These are phyloP conservation scores for Talaromyces sp. DNA, from an alignment of 2,329 filamentous ascomycete genomes.

Conservation along the genomic window DNA sequence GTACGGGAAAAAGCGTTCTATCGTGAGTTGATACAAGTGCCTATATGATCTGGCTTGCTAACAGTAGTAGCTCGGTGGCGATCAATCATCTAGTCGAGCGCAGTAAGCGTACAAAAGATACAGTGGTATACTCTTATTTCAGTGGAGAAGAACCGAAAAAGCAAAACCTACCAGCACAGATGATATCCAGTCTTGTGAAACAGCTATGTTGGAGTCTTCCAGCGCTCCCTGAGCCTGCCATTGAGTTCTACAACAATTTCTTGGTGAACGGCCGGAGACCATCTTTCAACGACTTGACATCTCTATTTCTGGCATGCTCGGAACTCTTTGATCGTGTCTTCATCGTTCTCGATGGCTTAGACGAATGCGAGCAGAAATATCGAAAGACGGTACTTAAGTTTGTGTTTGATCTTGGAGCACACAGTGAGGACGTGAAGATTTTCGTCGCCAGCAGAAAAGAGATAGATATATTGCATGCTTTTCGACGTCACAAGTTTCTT, in stretches of 20 bases:
- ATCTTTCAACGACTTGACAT: constrained; percentile 4
- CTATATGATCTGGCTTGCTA: neutral
- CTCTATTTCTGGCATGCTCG: constrained; percentile 12
- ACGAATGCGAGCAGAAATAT: constrained; percentile 15
- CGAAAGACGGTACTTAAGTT: constrained; percentile 11
- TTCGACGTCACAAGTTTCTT: neutral
- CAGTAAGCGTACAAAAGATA: neutral
- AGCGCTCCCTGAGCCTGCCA: neutral
- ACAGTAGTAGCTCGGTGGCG: constrained; percentile 12
- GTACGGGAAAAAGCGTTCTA: constrained; percentile 19
- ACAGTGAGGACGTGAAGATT: constrained; percentile 6
- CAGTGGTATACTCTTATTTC: constrained; percentile 15
- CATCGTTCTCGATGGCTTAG: constrained; percentile 16
- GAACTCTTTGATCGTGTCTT: constrained; percentile 8
- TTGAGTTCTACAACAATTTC: constrained; percentile 9
- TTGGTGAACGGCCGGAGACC: constrained; percentile 5
- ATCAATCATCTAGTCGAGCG: constrained; percentile 12
- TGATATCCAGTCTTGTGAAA: constrained; percentile 17
- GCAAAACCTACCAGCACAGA: neutral
- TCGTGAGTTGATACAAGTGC: constrained; percentile 8
- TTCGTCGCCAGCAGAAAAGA: constrained; percentile 16
- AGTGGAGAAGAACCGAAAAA: constrained; percentile 11
- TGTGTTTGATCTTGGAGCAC: neutral
- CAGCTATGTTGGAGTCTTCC: constrained; percentile 16
- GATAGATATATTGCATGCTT: constrained; percentile 7